Evolutionary conservation across 2,329 filamentous ascomycete species (phyloP).

Genomic region (Fusarium nurragi): DNA sequence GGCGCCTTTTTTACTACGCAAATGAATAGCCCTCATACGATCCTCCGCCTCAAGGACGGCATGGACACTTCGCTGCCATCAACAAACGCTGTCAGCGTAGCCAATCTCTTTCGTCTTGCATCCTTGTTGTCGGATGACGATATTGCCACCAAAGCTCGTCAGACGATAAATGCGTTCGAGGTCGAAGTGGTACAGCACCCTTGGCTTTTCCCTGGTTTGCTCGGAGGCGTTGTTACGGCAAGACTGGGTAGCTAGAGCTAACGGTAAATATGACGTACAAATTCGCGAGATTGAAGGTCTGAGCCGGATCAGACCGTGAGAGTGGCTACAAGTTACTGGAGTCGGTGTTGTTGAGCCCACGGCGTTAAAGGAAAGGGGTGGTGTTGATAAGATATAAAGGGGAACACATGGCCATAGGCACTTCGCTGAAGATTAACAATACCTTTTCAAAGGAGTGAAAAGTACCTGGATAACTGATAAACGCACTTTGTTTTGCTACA

Average conservation of each 20-base stretch:
- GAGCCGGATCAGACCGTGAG: background rate
- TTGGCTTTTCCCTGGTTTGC: constrained; percentile 85
- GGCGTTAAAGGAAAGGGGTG: constrained; percentile 8
- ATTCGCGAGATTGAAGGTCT: constrained; percentile 35
- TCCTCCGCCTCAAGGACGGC: constrained; percentile 91
- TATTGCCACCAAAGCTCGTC: constrained; percentile 72
- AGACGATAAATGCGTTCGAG: constrained; percentile 86
- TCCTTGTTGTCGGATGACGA: constrained; percentile 71
- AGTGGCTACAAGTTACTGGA: background rate
- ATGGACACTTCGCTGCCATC: constrained; percentile 94
- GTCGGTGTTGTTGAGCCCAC: background rate
- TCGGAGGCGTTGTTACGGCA: constrained; percentile 78
- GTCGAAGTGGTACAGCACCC: constrained; percentile 93
- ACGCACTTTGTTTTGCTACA: background rate
- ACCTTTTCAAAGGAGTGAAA: background rate
- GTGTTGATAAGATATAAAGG: background rate
- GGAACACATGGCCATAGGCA: background rate
- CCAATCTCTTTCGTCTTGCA: constrained; percentile 85
- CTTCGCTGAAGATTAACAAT: background rate
- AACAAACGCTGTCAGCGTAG: constrained; percentile 85
- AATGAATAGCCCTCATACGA: constrained; percentile 70
- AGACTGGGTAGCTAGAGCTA: constrained; percentile 70
- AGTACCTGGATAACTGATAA: background rate
- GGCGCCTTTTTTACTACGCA: constrained; percentile 80
- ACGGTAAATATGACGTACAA: constrained; percentile 43